A percentile compares a stretch with the other conserved stretches of the same genome.
Evolutionary conservation across 2,329 filamentous ascomycete genomes (phyloP).

Genomic region (Calonectria hongkongensis): DNA sequence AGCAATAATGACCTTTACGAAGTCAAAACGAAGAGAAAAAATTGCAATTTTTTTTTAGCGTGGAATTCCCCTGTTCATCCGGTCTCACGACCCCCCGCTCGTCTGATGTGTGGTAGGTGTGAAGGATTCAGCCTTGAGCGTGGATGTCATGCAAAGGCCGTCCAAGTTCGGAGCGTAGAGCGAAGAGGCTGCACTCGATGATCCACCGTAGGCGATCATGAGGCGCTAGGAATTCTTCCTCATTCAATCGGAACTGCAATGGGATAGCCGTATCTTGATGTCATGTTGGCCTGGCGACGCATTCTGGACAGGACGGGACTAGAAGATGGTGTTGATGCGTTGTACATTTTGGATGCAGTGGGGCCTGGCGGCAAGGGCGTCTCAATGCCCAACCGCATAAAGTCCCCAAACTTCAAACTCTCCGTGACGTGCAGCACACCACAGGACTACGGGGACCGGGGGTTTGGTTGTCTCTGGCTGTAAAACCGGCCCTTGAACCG

Average conservation of each 20-base stretch:
- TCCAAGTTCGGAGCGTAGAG: slow-evolving; percentile 16
- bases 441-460: slow-evolving; percentile 43
- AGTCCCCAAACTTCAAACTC: slow-evolving; percentile 47
- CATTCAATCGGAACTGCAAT: slow-evolving; percentile 29
- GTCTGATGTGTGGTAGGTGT: slow-evolving; percentile 25
- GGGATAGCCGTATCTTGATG: slow-evolving; percentile 32
- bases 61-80: slow-evolving; percentile 15
- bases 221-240: slow-evolving; percentile 16
- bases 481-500: slow-evolving; percentile 42
- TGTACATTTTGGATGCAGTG: slow-evolving; percentile 66
- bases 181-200: neutral
- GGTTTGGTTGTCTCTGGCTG: slow-evolving; percentile 43
- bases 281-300: slow-evolving; percentile 35
- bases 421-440: slow-evolving; percentile 50
- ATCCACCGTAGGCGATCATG: slow-evolving; percentile 7
- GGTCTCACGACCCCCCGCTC: neutral
- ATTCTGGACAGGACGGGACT: slow-evolving; percentile 38
- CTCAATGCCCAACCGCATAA: slow-evolving; percentile 70
- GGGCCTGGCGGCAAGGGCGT: slow-evolving; percentile 66
- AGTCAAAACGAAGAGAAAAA: slow-evolving; percentile 42
- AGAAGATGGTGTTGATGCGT: slow-evolving; percentile 63
- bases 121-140: slow-evolving; percentile 20
- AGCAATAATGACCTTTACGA: slow-evolving; percentile 71
- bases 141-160: slow-evolving; percentile 15
- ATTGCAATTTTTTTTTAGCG: slow-evolving; percentile 25